These are phyloP conservation scores for Amniculicola lignicola DNA, from an alignment of 495 filamentous ascomycete species.

Conservation along the genomic window DNA sequence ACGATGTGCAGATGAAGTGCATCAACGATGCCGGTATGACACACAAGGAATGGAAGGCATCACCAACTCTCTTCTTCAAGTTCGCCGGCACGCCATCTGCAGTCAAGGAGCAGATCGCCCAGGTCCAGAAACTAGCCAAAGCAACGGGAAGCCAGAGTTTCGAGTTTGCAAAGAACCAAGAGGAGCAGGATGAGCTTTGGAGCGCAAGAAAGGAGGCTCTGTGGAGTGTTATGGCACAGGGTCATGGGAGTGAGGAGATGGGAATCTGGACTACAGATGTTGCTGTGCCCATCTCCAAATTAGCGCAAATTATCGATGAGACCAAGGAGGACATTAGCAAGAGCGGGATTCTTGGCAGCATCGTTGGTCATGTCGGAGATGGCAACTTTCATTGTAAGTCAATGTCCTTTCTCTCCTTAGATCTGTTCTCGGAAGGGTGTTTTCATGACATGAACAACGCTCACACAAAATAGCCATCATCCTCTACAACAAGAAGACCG, in stretches of 20 bases:
- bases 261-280: slow-evolving; percentile 83
- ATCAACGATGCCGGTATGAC: slow-evolving; percentile 81
- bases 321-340: slow-evolving; percentile 68
- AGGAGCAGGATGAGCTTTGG: slow-evolving; percentile 78
- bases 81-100: slow-evolving; percentile 72
- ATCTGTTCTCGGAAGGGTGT: not conserved
- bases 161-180: slow-evolving; percentile 68
- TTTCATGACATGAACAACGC: not conserved
- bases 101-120: slow-evolving; percentile 78
- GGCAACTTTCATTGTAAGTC: slow-evolving; percentile 74
- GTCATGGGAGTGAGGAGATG: slow-evolving; percentile 50
- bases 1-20: slow-evolving; percentile 91
- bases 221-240: slow-evolving; percentile 69
- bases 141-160: slow-evolving; percentile 62
- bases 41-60: slow-evolving; percentile 66
- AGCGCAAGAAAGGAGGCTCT: slow-evolving; percentile 81
- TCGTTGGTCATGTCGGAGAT: slow-evolving; percentile 81
- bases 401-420: slow-evolving; percentile 4
- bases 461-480: slow-evolving; percentile 54
- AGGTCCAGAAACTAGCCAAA: slow-evolving; percentile 67
- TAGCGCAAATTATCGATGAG: slow-evolving; percentile 74
- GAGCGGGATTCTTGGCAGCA: slow-evolving; percentile 65
- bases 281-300: slow-evolving; percentile 69
- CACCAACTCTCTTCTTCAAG: slow-evolving; percentile 92
- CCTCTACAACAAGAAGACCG: slow-evolving; percentile 61